Percentiles rank a stretch among this genome's conserved stretches.
Conservation (phyloP, 2,329 filamentous ascomycete species). For the Xylaria sp. region DNA sequence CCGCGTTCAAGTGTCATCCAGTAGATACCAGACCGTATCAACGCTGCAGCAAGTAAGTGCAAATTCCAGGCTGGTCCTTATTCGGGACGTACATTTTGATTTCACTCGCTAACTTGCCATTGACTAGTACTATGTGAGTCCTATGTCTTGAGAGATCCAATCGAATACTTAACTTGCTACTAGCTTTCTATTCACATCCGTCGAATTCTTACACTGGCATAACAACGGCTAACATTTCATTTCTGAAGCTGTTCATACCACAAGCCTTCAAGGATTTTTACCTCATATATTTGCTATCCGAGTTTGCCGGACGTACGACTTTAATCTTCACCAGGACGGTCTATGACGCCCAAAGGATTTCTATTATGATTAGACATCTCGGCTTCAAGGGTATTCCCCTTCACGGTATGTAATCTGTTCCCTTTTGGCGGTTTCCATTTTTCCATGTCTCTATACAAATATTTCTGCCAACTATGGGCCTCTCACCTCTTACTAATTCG, state of each 20-base stretch:
- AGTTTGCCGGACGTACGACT: conserved; percentile 81
- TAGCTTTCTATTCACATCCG: not conserved
- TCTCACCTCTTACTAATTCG: conserved; percentile 4
- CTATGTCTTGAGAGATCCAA: not conserved
- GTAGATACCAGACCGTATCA: conserved; percentile 89
- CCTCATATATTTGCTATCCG: conserved; percentile 83
- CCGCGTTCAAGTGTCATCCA: conserved; percentile 79
- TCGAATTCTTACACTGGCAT: not conserved
- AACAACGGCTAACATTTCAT: conserved; percentile 1
- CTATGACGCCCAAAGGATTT: conserved; percentile 84
- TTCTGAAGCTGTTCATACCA: conserved; percentile 71
- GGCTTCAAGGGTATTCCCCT: conserved; percentile 91
- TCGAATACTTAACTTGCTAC: not conserved
- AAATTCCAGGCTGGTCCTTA: not conserved
- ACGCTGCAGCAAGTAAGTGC: conserved; percentile 72
- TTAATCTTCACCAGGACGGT: conserved; percentile 95
- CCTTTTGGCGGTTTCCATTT: not conserved
- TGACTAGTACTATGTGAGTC: conserved; percentile 61
- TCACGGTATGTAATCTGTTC: conserved; percentile 59
- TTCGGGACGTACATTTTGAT: not conserved
- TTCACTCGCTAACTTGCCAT: not conserved
- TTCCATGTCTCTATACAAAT: not conserved
- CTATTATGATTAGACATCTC: conserved; percentile 80
- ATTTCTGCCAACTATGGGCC: not conserved
- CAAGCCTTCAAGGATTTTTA: conserved; percentile 89